These are phyloP conservation scores for Phytophthora pseudosyringae DNA, from an alignment of 352 stramenopile genomes.

Conservation along the genomic window DNA sequence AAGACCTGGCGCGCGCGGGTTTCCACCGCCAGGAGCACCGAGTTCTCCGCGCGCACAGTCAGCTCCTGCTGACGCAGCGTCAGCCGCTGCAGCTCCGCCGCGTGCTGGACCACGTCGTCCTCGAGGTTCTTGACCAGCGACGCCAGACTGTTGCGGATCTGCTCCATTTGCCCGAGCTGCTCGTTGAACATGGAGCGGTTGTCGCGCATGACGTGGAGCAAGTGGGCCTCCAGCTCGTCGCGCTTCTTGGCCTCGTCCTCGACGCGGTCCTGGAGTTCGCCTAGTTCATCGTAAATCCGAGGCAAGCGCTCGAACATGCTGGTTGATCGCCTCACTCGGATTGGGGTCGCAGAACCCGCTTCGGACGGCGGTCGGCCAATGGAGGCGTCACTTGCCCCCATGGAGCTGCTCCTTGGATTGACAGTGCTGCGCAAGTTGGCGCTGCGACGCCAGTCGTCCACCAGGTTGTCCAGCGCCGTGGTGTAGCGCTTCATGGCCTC, in stretches of 20 bases:
- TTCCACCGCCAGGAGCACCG: slow-evolving; percentile 53
- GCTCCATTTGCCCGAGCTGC: slow-evolving; percentile 60
- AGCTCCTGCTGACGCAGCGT: slow-evolving; percentile 49
- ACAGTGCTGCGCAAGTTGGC: slow-evolving; percentile 42
- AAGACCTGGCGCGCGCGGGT: slow-evolving; percentile 41
- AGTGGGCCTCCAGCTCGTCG: slow-evolving; percentile 68
- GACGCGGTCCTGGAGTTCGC: slow-evolving; percentile 67
- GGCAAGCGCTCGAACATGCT: slow-evolving; percentile 75
- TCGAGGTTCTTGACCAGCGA: slow-evolving; percentile 66
- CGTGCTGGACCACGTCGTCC: slow-evolving; percentile 64
- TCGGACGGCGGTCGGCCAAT: slow-evolving; percentile 21
- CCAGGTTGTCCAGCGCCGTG: slow-evolving; percentile 74
- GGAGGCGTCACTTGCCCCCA: slow-evolving; percentile 24
- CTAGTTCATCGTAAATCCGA: slow-evolving; percentile 71
- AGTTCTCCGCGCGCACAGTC: slow-evolving; percentile 42
- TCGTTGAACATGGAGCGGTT: slow-evolving; percentile 61
- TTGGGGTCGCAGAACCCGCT: slow-evolving; percentile 19
- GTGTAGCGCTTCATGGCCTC: slow-evolving; percentile 86
- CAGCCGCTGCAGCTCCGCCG: slow-evolving; percentile 65
- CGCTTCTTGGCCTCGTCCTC: slow-evolving; percentile 77
- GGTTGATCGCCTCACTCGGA: slow-evolving; percentile 36
- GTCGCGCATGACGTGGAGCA: slow-evolving; percentile 69
- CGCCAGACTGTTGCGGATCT: slow-evolving; percentile 59
- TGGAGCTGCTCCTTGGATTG: slow-evolving; percentile 7
- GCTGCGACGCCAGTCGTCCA: slow-evolving; percentile 82